These are phyloP conservation scores for Colletotrichum filicis DNA, from an alignment of 2,329 filamentous ascomycete species.

Conservation along the genomic window DNA sequence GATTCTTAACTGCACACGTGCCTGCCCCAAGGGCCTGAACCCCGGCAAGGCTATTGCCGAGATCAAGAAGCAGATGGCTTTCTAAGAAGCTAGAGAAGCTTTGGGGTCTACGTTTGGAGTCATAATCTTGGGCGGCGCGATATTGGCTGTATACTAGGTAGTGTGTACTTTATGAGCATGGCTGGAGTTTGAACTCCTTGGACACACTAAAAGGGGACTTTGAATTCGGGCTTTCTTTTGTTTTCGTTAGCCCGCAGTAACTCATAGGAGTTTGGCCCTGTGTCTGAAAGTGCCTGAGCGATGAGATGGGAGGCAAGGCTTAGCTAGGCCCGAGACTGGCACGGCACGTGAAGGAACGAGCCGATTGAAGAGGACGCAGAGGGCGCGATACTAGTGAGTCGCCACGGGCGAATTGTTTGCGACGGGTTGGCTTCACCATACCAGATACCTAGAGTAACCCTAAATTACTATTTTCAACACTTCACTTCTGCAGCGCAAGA, in stretches of 20 bases:
- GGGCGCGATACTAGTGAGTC: not conserved
- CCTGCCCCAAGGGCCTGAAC: slow-evolving; percentile 98
- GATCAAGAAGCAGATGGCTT: slow-evolving; percentile 97
- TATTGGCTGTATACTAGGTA: slow-evolving; percentile 36
- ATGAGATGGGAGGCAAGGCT: not conserved
- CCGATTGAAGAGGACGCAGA: not conserved
- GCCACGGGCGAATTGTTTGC: slow-evolving; percentile 7
- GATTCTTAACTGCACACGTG: slow-evolving; percentile 97
- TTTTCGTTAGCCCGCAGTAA: slow-evolving; percentile 21
- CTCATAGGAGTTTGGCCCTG: slow-evolving; percentile 9
- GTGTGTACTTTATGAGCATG: slow-evolving; percentile 32
- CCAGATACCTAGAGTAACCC: slow-evolving; percentile 22
- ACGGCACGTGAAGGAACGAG: not conserved
- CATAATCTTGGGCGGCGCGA: slow-evolving; percentile 34
- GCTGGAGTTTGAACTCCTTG: slow-evolving; percentile 31
- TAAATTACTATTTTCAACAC: slow-evolving; percentile 16
- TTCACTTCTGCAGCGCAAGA: not conserved
- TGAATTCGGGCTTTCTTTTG: slow-evolving; percentile 35
- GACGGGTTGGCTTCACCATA: slow-evolving; percentile 12
- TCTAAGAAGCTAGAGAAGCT: slow-evolving; percentile 45
- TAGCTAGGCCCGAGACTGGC: not conserved
- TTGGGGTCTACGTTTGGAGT: slow-evolving; percentile 25
- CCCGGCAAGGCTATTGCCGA: slow-evolving; percentile 94
- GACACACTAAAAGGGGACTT: slow-evolving; percentile 33
- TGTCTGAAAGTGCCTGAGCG: slow-evolving; percentile 11